phyloP scores from a whole-genome alignment of 352 stramenopile genomes.

The Globisporangium lucens region DNA sequence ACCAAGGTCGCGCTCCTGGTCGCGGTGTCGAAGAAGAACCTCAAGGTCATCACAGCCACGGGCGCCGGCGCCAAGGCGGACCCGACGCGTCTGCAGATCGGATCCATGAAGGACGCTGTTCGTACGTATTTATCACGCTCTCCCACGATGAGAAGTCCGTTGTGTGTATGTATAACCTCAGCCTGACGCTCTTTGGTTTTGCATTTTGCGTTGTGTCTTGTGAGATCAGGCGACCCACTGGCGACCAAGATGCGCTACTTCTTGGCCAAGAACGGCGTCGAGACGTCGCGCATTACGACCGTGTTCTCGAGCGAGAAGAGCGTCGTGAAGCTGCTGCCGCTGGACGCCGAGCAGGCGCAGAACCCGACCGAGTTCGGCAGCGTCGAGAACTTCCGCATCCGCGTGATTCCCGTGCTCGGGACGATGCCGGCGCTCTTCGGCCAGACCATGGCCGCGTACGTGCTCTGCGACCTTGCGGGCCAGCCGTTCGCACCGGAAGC shows the following conservation, averaged over 20 bases:
- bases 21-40: slow-evolving; percentile 76
- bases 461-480: slow-evolving; percentile 92
- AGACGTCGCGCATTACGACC: slow-evolving; percentile 68
- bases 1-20: slow-evolving; percentile 96
- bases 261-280: slow-evolving; percentile 83
- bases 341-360: slow-evolving; percentile 90
- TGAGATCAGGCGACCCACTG: slow-evolving; percentile 85
- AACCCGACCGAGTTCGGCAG: slow-evolving; percentile 93
- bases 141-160: neutral
- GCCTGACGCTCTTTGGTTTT: slow-evolving; percentile 5
- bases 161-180: neutral
- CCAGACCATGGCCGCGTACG: slow-evolving; percentile 94
- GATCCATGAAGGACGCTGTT: slow-evolving; percentile 91
- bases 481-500: slow-evolving; percentile 85
- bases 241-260: slow-evolving; percentile 95
- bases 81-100: slow-evolving; percentile 96
- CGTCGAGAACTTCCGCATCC: slow-evolving; percentile 96
- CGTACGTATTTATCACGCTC: slow-evolving; percentile 35
- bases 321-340: slow-evolving; percentile 93
- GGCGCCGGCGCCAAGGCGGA: slow-evolving; percentile 96
- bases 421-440: slow-evolving; percentile 96
- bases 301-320: slow-evolving; percentile 96
- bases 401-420: slow-evolving; percentile 95
- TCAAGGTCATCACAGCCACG: slow-evolving; percentile 85
- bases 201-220: slow-evolving; percentile 2